phyloP scores from a whole-genome alignment of 2,329 filamentous ascomycete genomes.

The Colletotrichum aenigma region DNA sequence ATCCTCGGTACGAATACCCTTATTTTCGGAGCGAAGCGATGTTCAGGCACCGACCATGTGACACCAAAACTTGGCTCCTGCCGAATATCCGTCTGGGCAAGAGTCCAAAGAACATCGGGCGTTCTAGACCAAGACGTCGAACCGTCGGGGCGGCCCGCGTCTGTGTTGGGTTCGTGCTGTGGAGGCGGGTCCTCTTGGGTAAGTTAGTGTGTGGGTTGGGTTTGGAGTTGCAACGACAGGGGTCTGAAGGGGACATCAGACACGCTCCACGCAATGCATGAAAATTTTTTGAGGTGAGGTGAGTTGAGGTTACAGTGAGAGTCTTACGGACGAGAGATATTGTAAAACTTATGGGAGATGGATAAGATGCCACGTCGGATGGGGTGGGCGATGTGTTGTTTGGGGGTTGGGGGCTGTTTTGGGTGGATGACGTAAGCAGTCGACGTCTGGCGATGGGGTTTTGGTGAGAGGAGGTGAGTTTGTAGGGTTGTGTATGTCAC shows the following conservation, averaged over 20 bases:
- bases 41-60: not conserved
- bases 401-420: not conserved
- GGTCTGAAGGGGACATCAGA: not conserved
- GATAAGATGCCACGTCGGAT: not conserved
- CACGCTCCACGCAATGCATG: not conserved
- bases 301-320: not conserved
- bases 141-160: not conserved
- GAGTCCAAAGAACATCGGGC: not conserved
- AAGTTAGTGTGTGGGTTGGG: not conserved
- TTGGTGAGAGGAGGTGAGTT: no score
- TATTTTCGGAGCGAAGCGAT: not conserved
- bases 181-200: not conserved
- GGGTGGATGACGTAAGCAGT: not conserved
- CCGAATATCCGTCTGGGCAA: not conserved
- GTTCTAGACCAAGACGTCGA: not conserved
- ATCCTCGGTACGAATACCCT: not conserved
- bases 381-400: not conserved
- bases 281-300: not conserved
- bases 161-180: not conserved
- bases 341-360: not conserved
- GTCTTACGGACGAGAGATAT: not conserved
- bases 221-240: not conserved
- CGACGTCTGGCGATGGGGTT: not conserved
- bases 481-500: no score
- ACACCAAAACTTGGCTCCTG: not conserved